Percentiles rank a stretch among this genome's conserved stretches.
These are phyloP conservation scores for Aspergillus mulundensis DNA, from an alignment of 495 filamentous ascomycete species.

Conservation along the genomic window DNA sequence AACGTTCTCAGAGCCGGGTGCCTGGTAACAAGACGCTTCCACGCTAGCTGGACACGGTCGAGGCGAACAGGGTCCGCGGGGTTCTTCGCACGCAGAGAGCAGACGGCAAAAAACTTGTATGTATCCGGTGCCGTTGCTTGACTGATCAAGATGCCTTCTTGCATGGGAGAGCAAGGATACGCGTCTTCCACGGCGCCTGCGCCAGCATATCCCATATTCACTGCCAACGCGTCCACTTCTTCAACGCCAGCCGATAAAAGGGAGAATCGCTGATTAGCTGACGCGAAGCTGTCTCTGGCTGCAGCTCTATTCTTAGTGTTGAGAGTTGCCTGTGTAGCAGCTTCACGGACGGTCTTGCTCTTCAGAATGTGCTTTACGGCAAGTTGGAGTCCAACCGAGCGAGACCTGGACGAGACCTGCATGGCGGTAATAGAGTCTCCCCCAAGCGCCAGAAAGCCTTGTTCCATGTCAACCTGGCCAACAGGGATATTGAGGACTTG, in stretches of 20 bases:
- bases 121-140: not conserved
- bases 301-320: not conserved
- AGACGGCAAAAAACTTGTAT: not conserved
- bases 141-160: not conserved
- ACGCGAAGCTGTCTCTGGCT: not conserved
- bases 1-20: not conserved
- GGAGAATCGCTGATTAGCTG: not conserved
- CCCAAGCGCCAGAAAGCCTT: constrained; percentile 28
- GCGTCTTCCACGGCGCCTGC: not conserved
- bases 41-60: not conserved
- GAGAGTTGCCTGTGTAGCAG: not conserved
- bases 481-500: constrained; percentile 24
- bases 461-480: constrained; percentile 17
- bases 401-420: constrained; percentile 7
- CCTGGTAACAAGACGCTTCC: not conserved
- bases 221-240: not conserved
- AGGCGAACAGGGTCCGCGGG: not conserved
- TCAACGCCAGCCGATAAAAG: not conserved
- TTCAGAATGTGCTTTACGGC: constrained; percentile 1
- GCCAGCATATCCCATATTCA: not conserved
- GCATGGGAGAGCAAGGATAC: not conserved
- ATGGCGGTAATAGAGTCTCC: constrained; percentile 33
- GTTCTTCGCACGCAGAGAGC: not conserved
- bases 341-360: not conserved
- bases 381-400: not conserved